phyloP scores from a whole-genome alignment of 2,329 filamentous ascomycete genomes.

The Aspergillus spinulosporus region DNA sequence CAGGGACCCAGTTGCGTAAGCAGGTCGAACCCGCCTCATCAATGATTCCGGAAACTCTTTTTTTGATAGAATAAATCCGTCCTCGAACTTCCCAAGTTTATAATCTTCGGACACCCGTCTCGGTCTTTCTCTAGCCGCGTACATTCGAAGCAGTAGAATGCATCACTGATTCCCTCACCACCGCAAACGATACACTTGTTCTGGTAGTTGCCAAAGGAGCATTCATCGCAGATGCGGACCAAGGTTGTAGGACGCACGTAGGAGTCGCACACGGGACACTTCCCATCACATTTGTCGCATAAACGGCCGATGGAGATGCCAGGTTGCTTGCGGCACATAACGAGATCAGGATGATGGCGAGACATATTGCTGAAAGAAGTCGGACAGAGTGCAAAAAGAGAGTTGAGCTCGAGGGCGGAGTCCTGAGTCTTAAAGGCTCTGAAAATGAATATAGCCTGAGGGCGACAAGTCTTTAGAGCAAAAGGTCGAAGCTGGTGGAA shows the following conservation, averaged over 20 bases:
- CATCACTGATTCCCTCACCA: constrained; percentile 95
- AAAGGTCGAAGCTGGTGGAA: constrained; percentile 18
- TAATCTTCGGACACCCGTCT: constrained; percentile 98
- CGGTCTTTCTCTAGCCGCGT: constrained; percentile 94
- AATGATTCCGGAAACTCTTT: constrained; percentile 56
- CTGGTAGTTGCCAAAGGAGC: constrained; percentile 99
- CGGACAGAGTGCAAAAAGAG: background rate
- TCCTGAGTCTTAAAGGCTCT: background rate
- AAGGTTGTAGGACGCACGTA: constrained; percentile 98
- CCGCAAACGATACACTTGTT: constrained; percentile 99
- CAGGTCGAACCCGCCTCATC: constrained; percentile 22
- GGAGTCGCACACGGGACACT: constrained; percentile 97
- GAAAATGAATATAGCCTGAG: constrained; percentile 1
- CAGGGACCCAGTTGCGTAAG: background rate
- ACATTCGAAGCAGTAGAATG: constrained; percentile 99
- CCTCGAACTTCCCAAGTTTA: constrained; percentile 91
- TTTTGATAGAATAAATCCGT: constrained; percentile 86
- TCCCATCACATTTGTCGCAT: constrained; percentile 99
- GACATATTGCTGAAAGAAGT: constrained; percentile 62
- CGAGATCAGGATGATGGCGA: constrained; percentile 94
- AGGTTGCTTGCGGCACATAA: constrained; percentile 99
- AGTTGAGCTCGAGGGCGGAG: background rate
- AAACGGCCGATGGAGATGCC: constrained; percentile 98
- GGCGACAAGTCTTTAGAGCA: background rate
- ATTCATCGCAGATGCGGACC: constrained; percentile 98